A percentile compares a stretch with the other conserved stretches of the same genome.
Evolutionary conservation across 345 rosid genomes (phyloP).

Genomic region (Stellera chamaejasme): DNA sequence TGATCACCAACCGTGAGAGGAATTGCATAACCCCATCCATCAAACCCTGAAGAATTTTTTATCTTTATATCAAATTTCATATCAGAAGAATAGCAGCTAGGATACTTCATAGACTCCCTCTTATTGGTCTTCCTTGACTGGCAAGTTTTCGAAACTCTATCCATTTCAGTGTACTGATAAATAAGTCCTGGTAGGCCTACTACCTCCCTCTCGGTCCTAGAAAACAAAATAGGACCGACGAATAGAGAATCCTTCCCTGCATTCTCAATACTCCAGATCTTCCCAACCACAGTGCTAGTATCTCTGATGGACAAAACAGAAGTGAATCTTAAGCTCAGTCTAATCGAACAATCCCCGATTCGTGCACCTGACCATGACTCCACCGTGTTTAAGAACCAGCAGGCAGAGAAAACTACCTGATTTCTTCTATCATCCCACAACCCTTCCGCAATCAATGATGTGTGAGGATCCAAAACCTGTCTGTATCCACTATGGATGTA

Average conservation of each 20-base stretch:
- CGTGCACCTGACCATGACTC: constrained; percentile 24
- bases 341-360: constrained; percentile 32
- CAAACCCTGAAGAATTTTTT: constrained; percentile 10
- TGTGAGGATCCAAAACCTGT: constrained; percentile 14
- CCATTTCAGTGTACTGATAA: constrained; percentile 30
- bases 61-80: constrained; percentile 22
- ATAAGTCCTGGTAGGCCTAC: constrained; percentile 12
- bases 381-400: constrained; percentile 17
- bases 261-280: constrained; percentile 18
- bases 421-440: constrained; percentile 34
- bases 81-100: constrained; percentile 23
- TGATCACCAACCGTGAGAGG: constrained; percentile 32
- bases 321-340: constrained; percentile 22
- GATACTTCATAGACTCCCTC: constrained; percentile 20
- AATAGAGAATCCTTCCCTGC: constrained; percentile 19
- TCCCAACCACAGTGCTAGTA: constrained; percentile 18
- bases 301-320: constrained; percentile 24
- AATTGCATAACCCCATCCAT: constrained; percentile 20
- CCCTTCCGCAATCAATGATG: constrained; percentile 41
- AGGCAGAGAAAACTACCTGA: constrained; percentile 24
- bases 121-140: constrained; percentile 5
- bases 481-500: background rate
- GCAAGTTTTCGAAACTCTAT: constrained; percentile 20
- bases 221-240: constrained; percentile 18
- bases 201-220: background rate